Evolutionary conservation across 768 basidiomycete species (phyloP), one percentile per base, ranked within the genome.

Genomic region (Collybia sp.): DNA sequence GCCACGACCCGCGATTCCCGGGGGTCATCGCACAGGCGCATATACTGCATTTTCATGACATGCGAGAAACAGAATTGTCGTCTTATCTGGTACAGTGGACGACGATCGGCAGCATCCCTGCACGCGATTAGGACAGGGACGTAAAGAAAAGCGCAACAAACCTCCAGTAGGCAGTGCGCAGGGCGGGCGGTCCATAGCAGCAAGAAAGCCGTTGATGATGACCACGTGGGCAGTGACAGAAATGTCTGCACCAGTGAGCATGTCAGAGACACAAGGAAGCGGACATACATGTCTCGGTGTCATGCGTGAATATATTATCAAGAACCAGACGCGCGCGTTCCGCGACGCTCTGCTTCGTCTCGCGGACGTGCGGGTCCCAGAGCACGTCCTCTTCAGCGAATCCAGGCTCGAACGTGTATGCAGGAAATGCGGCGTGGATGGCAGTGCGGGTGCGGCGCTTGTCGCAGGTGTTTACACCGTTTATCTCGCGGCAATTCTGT

Each of bases 381-480:
- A 69, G 52, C 16, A 59, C 58, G 47, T 79, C 77, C 36, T 71
- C 60, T 53, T 79, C 78, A 0, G 61, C 50, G 46, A 79, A 72
- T 1, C 66, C 71, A 8, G 55, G 46, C 48, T 79, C 75, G 43
- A 78, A 66, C 12, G 31, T 46, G 52, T 70, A 76, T 8, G 57
- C 56, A 0, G 73, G 72, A 53, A 65, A 77, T 9, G 58, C 47
- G 1, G 30, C 42, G 3, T 58, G 55, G 30, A 79, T 70, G 37
- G 63, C 50, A 9, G 66, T 61, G 16, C 57, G 62, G 8, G 58
- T 55, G 13, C 60, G 62, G 20, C 77, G 70, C 48, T 66, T 62
- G 51, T 79, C 78, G 47, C 75, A 76, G 0, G 76, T 77, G 32
- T 77, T 74, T 2, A 68, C 66, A 0, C 76, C 64, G 40, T 67